These are phyloP conservation scores for Scleroderma bovista DNA, from an alignment of 768 basidiomycete species.

Conservation along the genomic window DNA sequence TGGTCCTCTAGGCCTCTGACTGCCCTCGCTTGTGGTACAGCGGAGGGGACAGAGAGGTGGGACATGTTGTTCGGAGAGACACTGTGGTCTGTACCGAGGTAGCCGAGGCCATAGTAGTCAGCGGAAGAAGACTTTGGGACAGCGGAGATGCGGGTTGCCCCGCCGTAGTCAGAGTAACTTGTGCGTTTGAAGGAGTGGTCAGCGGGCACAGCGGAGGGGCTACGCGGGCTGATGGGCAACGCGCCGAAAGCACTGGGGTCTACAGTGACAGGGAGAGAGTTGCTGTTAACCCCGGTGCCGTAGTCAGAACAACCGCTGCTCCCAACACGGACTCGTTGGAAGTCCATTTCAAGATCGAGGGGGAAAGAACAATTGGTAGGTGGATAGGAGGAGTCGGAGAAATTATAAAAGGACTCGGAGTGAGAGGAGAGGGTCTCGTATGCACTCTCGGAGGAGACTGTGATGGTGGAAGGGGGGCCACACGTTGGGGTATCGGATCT, in stretches of 20 bases:
- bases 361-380: conserved; percentile 51
- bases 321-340: conserved; percentile 51
- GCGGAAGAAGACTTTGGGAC: conserved; percentile 46
- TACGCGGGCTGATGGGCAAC: conserved; percentile 53
- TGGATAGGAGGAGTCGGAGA: conserved; percentile 48
- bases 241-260: conserved; percentile 57
- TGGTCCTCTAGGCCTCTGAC: conserved; percentile 38
- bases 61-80: conserved; percentile 55
- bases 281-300: conserved; percentile 35
- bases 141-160: conserved; percentile 41
- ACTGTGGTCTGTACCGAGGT: conserved; percentile 34
- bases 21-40: conserved; percentile 32
- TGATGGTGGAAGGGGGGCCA: conserved; percentile 74
- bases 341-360: conserved; percentile 70
- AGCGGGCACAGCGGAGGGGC: conserved; percentile 36
- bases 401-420: conserved; percentile 68
- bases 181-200: conserved; percentile 35
- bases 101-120: conserved; percentile 40
- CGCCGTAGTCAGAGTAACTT: conserved; percentile 66
- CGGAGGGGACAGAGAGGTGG: conserved; percentile 43
- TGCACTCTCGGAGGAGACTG: conserved; percentile 72
- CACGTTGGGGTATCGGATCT: conserved; percentile 58
- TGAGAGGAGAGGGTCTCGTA: conserved; percentile 64
- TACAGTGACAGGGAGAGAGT: conserved; percentile 34
- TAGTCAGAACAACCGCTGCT: conserved; percentile 50